Percentiles rank a stretch among this genome's conserved stretches.
These are phyloP conservation scores for Elaeis oleifera DNA, from an alignment of 202 grass and related monocot genomes.

Conservation along the genomic window DNA sequence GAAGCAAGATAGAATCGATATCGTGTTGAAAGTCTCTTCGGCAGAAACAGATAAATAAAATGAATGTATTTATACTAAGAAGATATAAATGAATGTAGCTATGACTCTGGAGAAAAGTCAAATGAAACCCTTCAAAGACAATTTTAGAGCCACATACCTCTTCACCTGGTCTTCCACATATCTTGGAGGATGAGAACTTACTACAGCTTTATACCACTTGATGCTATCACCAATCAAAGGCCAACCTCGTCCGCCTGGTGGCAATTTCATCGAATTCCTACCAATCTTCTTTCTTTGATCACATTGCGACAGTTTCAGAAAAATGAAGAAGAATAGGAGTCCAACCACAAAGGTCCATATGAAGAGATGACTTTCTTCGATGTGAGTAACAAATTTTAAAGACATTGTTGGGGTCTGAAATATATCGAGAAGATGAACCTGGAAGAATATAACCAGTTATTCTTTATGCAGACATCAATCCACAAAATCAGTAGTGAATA, in stretches of 20 bases:
- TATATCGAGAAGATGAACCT: too few species aligned
- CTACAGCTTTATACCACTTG: constrained; percentile 2
- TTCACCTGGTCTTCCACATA: constrained; percentile 13
- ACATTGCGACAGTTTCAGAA: neutral
- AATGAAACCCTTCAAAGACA: neutral
- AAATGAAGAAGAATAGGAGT: neutral
- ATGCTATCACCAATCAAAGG: constrained; percentile 12
- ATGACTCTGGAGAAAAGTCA: neutral
- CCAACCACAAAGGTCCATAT: neutral
- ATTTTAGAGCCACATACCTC: neutral
- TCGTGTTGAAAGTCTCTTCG: too few species aligned
- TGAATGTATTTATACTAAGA: too few species aligned
- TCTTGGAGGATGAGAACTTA: constrained; percentile 8
- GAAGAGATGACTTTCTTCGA: neutral
- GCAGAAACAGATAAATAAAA: too few species aligned
- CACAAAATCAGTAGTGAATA: too few species aligned
- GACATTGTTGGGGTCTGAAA: too few species aligned
- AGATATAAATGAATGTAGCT: too few species aligned
- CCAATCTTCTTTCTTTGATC: neutral
- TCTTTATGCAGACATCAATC: too few species aligned
- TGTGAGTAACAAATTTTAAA: neutral
- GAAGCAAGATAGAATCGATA: too few species aligned
- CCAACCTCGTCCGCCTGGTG: constrained; percentile 11
- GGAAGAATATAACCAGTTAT: too few species aligned
- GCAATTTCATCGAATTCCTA: constrained; percentile 4